Evolutionary conservation across 2,329 filamentous ascomycete genomes (phyloP).

Genomic region (Fusarium sulawesiense): DNA sequence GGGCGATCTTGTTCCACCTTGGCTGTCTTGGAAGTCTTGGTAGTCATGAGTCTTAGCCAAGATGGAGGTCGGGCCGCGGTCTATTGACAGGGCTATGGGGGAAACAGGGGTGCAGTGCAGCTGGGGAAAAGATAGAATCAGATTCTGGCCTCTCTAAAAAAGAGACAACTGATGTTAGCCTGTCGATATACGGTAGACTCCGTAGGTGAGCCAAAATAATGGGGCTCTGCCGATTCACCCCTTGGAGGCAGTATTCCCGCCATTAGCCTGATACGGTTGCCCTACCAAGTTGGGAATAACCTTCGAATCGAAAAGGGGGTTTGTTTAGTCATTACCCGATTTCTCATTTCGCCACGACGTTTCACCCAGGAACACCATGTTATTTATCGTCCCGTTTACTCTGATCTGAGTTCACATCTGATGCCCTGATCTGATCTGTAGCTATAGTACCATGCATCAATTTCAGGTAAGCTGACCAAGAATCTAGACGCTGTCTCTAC

Average conservation of each 20-base stretch:
- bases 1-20: slow-evolving; percentile 29
- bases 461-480: not conserved
- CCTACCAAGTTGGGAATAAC: not conserved
- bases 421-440: slow-evolving; percentile 15
- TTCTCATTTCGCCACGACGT: slow-evolving; percentile 17
- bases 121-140: slow-evolving; percentile 10
- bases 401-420: slow-evolving; percentile 16
- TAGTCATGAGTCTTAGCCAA: slow-evolving; percentile 20
- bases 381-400: not conserved
- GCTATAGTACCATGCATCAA: not conserved
- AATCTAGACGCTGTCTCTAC: not conserved
- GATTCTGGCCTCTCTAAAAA: not conserved
- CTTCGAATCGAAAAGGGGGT: slow-evolving; percentile 8
- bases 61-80: slow-evolving; percentile 17
- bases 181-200: slow-evolving; percentile 8
- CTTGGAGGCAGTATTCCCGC: slow-evolving; percentile 10
- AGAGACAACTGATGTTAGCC: slow-evolving; percentile 13
- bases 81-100: slow-evolving; percentile 7
- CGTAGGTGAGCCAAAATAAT: slow-evolving; percentile 10
- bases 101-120: not conserved
- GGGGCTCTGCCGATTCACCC: slow-evolving; percentile 13
- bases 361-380: slow-evolving; percentile 15
- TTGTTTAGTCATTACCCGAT: slow-evolving; percentile 3
- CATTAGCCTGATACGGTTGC: slow-evolving; percentile 18
- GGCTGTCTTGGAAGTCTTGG: slow-evolving; percentile 33